Conservation (phyloP, 164 flowering plant species). For the Vitis amurensis region DNA sequence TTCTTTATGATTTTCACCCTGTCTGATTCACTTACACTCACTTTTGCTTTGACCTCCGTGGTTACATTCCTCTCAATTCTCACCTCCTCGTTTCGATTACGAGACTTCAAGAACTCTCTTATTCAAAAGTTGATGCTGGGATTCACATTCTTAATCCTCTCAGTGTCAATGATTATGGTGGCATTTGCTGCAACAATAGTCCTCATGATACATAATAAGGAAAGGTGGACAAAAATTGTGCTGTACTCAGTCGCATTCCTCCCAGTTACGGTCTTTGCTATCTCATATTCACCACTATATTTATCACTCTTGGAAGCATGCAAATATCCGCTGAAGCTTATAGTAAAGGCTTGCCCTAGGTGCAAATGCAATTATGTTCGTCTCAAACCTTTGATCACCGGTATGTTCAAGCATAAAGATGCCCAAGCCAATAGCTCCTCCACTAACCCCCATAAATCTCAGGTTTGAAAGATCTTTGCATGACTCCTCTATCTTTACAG, state of each 20-base stretch:
- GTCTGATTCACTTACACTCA: slow-evolving; percentile 14
- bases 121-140: slow-evolving; percentile 12
- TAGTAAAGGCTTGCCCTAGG: not conserved
- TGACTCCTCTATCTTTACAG: too few relatives aligned
- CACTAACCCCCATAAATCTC: too few relatives aligned
- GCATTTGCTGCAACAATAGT: slow-evolving; percentile 16
- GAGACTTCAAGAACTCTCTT: slow-evolving; percentile 8
- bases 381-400: not conserved
- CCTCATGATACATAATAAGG: slow-evolving; percentile 2
- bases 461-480: too few relatives aligned
- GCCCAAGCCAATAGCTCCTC: too few relatives aligned
- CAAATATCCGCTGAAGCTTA: not conserved
- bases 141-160: slow-evolving; percentile 6
- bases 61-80: slow-evolving; percentile 14
- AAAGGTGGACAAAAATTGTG: not conserved
- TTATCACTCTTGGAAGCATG: not conserved
- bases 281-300: slow-evolving; percentile 16
- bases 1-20: slow-evolving; percentile 14
- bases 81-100: slow-evolving; percentile 5
- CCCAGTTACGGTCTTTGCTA: slow-evolving; percentile 1
- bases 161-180: slow-evolving; percentile 2
- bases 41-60: slow-evolving; percentile 12
- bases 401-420: too few relatives aligned
- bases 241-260: not conserved
- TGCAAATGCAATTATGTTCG: not conserved